Evolutionary conservation across 73 alveolate genomes (phyloP).

Genomic region (Uronychia setigera): DNA sequence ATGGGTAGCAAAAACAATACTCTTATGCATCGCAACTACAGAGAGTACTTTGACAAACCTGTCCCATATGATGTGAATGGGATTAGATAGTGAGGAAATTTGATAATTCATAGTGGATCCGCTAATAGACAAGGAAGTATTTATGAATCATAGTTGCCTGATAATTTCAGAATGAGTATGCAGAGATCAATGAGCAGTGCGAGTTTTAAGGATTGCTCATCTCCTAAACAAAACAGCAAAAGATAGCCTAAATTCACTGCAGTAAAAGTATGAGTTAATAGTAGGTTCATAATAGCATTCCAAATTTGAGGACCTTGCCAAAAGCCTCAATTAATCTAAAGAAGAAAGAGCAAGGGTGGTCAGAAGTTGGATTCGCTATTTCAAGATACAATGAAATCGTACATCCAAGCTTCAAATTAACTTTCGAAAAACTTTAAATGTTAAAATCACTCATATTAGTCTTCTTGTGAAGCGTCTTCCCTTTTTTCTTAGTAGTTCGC

Average conservation of each 20-base stretch:
- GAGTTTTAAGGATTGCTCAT: background rate
- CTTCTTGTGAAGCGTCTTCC: background rate
- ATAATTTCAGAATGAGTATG: background rate
- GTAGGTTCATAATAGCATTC: background rate
- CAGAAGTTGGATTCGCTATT: conserved; percentile 8
- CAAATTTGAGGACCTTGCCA: background rate
- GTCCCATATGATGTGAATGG: conserved; percentile 63
- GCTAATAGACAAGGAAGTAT: background rate
- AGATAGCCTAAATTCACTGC: background rate
- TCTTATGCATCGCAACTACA: conserved; percentile 41
- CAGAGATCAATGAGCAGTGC: background rate
- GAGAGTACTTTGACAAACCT: conserved; percentile 67
- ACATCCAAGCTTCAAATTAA: conserved; percentile 18
- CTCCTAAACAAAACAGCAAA: background rate
- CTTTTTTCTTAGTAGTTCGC: background rate
- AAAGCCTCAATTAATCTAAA: background rate
- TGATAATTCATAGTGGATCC: background rate
- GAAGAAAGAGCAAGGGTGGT: conserved; percentile 14
- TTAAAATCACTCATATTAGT: background rate
- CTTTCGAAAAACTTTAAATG: conserved; percentile 11
- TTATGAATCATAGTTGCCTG: background rate
- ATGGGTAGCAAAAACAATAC: conserved; percentile 58
- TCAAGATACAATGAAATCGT: conserved; percentile 32
- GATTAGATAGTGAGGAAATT: conserved; percentile 25
- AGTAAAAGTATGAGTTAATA: background rate